phyloP scores from a whole-genome alignment of 1,139 yeast genomes.

The Blastobotrys aristatus region DNA sequence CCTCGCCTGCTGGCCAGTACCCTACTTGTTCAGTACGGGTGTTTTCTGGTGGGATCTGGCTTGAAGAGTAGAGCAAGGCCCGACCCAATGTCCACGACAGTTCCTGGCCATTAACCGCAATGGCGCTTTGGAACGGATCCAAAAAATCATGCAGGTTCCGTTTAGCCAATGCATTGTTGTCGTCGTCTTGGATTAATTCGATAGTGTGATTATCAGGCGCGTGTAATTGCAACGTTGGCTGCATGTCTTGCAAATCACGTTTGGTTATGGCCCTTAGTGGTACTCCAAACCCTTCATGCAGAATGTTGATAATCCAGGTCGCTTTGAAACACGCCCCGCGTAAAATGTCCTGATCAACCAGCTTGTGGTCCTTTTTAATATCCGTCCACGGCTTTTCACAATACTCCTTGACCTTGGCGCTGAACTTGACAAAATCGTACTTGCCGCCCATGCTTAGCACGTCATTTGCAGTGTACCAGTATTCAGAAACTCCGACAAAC shows the following conservation, averaged over 20 bases:
- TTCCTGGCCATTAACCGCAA: constrained; percentile 56
- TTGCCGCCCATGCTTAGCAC: constrained; percentile 40
- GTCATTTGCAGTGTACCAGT: constrained; percentile 65
- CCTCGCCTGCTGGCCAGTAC: constrained; percentile 22
- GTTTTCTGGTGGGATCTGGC: constrained; percentile 20
- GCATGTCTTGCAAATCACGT: not conserved
- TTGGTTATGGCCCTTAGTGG: constrained; percentile 38
- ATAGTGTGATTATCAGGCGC: constrained; percentile 6
- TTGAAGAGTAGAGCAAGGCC: constrained; percentile 57
- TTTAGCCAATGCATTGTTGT: constrained; percentile 2
- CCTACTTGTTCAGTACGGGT: constrained; percentile 18
- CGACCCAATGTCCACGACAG: constrained; percentile 83
- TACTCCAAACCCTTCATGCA: constrained; percentile 72
- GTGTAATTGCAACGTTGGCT: constrained; percentile 1
- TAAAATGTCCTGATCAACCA: constrained; percentile 40
- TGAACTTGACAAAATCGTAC: constrained; percentile 41
- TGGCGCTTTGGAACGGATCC: constrained; percentile 55
- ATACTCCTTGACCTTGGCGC: constrained; percentile 42
- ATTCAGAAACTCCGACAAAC: constrained; percentile 77
- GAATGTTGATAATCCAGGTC: constrained; percentile 65
- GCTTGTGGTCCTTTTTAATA: constrained; percentile 33
- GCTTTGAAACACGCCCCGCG: constrained; percentile 62
- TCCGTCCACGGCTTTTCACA: constrained; percentile 46
- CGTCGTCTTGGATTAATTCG: not conserved
- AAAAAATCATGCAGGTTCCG: constrained; percentile 24